Evolutionary conservation across 192 early-diverging fungal genomes (phyloP).

Genomic region (Coemansia sp.): DNA sequence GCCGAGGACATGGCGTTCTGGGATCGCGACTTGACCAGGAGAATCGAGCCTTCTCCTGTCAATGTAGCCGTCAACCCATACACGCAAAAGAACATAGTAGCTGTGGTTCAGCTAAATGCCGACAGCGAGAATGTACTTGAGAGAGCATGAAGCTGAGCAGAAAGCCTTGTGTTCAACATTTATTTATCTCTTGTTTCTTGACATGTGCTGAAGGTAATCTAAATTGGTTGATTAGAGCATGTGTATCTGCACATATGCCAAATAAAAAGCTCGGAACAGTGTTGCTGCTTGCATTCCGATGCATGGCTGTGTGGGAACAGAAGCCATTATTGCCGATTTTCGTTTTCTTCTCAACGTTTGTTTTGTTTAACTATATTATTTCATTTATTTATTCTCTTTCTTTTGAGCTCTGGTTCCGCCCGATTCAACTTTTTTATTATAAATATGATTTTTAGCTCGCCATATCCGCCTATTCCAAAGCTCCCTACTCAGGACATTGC

Average conservation of each 20-base stretch:
- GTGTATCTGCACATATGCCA: too few species aligned
- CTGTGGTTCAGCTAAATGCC: background rate
- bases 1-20: conserved; percentile 46
- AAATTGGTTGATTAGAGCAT: too few species aligned
- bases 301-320: too few species aligned
- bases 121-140: background rate
- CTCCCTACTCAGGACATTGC: conserved; percentile 46
- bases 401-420: background rate
- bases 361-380: too few species aligned
- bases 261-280: too few species aligned
- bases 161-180: too few species aligned
- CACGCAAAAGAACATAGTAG: background rate
- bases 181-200: too few species aligned
- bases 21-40: conserved; percentile 21
- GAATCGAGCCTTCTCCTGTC: conserved; percentile 23
- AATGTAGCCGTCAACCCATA: conserved; percentile 29
- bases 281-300: too few species aligned
- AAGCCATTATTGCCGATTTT: background rate
- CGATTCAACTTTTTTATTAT: background rate
- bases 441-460: conserved; percentile 47
- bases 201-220: too few species aligned
- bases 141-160: background rate
- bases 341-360: background rate
- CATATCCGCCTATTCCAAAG: conserved; percentile 15
- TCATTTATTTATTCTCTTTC: background rate